A percentile compares a stretch with the other conserved stretches of the same genome.
These are phyloP conservation scores for Saksenaea oblongispora DNA, from an alignment of 371 early-diverging fungal genomes.

Conservation along the genomic window DNA sequence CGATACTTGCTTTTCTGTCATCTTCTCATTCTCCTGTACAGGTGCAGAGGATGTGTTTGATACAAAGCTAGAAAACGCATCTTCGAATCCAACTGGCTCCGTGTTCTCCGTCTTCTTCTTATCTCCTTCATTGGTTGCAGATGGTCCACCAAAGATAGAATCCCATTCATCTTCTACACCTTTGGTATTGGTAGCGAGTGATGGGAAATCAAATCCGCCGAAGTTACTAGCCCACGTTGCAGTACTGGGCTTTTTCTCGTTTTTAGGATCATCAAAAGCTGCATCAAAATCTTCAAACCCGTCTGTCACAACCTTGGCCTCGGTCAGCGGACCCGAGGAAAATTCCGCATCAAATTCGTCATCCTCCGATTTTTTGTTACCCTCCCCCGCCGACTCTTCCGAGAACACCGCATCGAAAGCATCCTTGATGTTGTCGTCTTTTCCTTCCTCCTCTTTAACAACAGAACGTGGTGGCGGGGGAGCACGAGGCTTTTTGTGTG, in stretches of 20 bases:
- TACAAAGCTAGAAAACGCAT: constrained; percentile 32
- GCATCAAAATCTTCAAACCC: constrained; percentile 47
- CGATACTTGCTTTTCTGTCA: background rate
- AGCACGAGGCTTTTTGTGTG: constrained; percentile 23
- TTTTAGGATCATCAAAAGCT: constrained; percentile 30
- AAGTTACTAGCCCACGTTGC: constrained; percentile 38
- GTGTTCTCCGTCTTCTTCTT: constrained; percentile 2
- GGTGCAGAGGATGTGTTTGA: background rate
- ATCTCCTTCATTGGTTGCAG: constrained; percentile 8
- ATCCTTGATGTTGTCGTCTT: constrained; percentile 21
- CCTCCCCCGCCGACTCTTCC: constrained; percentile 10
- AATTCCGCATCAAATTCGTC: constrained; percentile 43
- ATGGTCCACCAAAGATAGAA: constrained; percentile 41
- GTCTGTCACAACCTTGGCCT: constrained; percentile 32
- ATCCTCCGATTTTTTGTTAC: constrained; percentile 10
- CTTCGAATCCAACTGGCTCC: constrained; percentile 29
- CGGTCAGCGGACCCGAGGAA: constrained; percentile 31
- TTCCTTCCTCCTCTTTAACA: constrained; percentile 7
- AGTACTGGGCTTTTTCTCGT: background rate
- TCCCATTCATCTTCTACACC: constrained; percentile 42
- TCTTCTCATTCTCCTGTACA: background rate
- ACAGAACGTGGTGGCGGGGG: constrained; percentile 27
- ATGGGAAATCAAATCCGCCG: constrained; percentile 33
- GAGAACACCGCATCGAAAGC: constrained; percentile 37
- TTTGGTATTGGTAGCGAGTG: constrained; percentile 14